phyloP scores from a whole-genome alignment of 805 yeast species.

The Saccharomycopsis schoenii region DNA sequence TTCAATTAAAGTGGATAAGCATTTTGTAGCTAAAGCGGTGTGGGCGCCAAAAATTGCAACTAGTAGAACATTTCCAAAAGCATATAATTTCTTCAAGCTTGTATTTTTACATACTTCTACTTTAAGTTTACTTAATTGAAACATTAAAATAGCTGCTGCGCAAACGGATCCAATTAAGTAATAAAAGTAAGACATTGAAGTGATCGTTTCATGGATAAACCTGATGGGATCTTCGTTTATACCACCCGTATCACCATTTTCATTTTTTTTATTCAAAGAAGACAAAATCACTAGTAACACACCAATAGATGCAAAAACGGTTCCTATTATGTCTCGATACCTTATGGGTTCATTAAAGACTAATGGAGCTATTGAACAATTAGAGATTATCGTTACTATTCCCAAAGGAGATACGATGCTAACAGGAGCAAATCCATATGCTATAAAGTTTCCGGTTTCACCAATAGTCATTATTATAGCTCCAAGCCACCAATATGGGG shows the following conservation, averaged over 20 bases:
- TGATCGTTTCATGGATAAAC: conserved; percentile 23
- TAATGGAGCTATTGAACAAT: conserved; percentile 39
- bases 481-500: conserved; percentile 34
- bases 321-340: conserved; percentile 30
- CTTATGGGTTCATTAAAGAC: conserved; percentile 32
- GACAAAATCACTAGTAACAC: conserved; percentile 33
- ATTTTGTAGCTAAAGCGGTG: conserved; percentile 37
- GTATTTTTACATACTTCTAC: neutral
- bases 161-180: conserved; percentile 20
- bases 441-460: conserved; percentile 38
- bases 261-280: conserved; percentile 22
- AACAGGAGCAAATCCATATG: conserved; percentile 40
- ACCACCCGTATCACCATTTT: neutral
- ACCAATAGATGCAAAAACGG: conserved; percentile 32
- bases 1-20: conserved; percentile 28
- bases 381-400: conserved; percentile 38
- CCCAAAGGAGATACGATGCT: conserved; percentile 41
- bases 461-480: conserved; percentile 33
- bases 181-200: conserved; percentile 21
- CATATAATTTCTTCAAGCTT: conserved; percentile 14
- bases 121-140: conserved; percentile 1
- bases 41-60: conserved; percentile 40
- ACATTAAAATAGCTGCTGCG: conserved; percentile 1
- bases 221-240: conserved; percentile 21
- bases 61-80: conserved; percentile 26